These are phyloP conservation scores for Carnegiea gigantea DNA, from an alignment of 179 eudicot genomes.

Conservation along the genomic window DNA sequence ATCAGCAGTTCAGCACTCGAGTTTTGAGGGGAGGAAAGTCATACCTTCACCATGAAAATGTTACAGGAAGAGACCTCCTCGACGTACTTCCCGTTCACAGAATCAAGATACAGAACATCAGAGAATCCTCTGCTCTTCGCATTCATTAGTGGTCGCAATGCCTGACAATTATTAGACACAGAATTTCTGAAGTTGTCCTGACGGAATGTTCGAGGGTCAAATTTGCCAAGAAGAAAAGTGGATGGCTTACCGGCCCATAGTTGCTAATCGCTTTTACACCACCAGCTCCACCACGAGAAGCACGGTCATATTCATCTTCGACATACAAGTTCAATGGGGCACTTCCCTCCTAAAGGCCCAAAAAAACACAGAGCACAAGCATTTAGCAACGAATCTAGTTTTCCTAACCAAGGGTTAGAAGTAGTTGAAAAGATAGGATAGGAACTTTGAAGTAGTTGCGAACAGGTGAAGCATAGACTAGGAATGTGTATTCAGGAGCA, in stretches of 20 bases:
- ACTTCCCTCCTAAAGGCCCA: constrained; percentile 53
- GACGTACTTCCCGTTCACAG: constrained; percentile 29
- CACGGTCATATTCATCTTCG: constrained; percentile 73
- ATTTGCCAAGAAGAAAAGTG: too few species aligned
- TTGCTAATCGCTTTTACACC: constrained; percentile 83
- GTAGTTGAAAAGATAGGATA: not conserved
- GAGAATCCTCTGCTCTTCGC: constrained; percentile 45
- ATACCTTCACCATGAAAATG: constrained; percentile 35
- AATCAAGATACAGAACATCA: constrained; percentile 44
- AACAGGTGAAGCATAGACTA: constrained; percentile 47
- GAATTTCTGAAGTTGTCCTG: not conserved
- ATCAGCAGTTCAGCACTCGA: not conserved
- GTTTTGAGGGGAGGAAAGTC: not conserved
- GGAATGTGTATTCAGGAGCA: constrained; percentile 43
- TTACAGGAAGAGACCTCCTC: constrained; percentile 49
- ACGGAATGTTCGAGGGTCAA: too few species aligned
- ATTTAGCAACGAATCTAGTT: not conserved
- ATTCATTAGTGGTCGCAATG: constrained; percentile 29
- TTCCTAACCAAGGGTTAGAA: not conserved
- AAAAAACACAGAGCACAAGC: not conserved
- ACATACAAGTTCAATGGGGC: constrained; percentile 68
- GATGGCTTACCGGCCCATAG: constrained; percentile 65
- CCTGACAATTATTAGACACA: constrained; percentile 17
- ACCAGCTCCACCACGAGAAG: constrained; percentile 85
- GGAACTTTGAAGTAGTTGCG: constrained; percentile 40